Conservation (phyloP, 202 grass and related monocot genomes). For the Hordeum pubiflorum region DNA sequence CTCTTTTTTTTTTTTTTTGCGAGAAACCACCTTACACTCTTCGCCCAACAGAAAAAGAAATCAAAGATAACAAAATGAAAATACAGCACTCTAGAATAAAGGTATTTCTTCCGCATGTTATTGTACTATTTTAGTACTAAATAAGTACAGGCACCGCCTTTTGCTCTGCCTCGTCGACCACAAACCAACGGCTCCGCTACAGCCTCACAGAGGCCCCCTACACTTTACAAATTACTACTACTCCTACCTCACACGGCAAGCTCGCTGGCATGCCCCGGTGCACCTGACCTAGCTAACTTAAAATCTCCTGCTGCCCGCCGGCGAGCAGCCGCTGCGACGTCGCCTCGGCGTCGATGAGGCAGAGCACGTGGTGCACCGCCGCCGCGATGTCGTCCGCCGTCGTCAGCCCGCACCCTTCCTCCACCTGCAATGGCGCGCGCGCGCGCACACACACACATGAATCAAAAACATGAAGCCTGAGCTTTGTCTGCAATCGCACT, state of each 20-base stretch:
- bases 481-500: background rate
- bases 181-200: background rate
- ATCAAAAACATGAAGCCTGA: background rate
- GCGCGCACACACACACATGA: background rate
- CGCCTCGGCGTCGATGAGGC: slow-evolving; percentile 53
- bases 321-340: slow-evolving; percentile 1
- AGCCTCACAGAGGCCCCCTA: background rate
- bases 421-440: slow-evolving; percentile 39
- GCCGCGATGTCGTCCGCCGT: slow-evolving; percentile 78
- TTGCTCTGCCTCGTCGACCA: background rate
- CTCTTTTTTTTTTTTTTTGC: too few species aligned
- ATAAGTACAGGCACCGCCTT: background rate
- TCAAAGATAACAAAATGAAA: too few species aligned
- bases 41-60: too few species aligned
- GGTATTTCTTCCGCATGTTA: too few species aligned
- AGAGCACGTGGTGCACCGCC: slow-evolving; percentile 65
- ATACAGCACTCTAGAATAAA: too few species aligned
- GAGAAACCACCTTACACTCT: too few species aligned
- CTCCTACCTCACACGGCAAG: background rate
- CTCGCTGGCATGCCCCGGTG: background rate
- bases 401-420: slow-evolving; percentile 66
- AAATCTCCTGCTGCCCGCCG: background rate
- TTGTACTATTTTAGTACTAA: too few species aligned
- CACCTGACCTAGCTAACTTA: background rate
- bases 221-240: slow-evolving; percentile 12